Evolutionary conservation across 2,329 filamentous ascomycete species (phyloP), one percentile per base, ranked within the genome.

Genomic region (Onygena corvina): DNA sequence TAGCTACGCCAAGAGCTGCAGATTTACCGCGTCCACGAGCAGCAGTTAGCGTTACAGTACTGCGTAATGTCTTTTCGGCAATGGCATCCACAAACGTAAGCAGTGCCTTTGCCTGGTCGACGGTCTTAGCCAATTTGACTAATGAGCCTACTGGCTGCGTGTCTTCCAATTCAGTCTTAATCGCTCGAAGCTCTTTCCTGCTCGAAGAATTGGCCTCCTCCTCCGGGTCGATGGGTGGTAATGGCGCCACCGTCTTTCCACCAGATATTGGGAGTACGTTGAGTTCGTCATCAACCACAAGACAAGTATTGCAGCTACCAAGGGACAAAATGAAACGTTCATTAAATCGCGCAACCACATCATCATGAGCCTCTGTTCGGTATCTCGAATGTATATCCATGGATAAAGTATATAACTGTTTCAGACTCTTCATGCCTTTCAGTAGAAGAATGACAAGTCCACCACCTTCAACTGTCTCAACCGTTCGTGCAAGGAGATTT

Each of bases 301-400:
- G 74, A 65, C 92, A 98, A 1, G 86, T 85, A 52, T 93, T 84
- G 70, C 92, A 98, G 65, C 86, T 84, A n/a, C 92, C 92, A 6
- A 98, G 76, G 0, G 92, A 96, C 48, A 98, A 73, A 21, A 98
- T 86, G 63, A 98, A 98, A 14, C 92, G 81, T 71, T 98, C 92
- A 69, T 98, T 98, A 75, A 98, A 98, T 52, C 92, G 79, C 45
- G 92, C 89, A 33, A 90, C 84, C 33, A 98, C 90, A 67, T 98
- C 92, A 56, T 84, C 82, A 64, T 98, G 88, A 1, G 92, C 92
- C 68, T 98, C 93, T 16, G 92, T 98, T 52, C 92, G 79, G 71
- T 96, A 98, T 64, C 92, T 78, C 49, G 89, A 88, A 70, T 98
- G 93, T 46, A 96, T 85, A 61, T 98, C 93, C 93, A 98, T 98